Base-by-base conservation (phyloP, 441 rosid species). In the Populus hybrid region DNA sequence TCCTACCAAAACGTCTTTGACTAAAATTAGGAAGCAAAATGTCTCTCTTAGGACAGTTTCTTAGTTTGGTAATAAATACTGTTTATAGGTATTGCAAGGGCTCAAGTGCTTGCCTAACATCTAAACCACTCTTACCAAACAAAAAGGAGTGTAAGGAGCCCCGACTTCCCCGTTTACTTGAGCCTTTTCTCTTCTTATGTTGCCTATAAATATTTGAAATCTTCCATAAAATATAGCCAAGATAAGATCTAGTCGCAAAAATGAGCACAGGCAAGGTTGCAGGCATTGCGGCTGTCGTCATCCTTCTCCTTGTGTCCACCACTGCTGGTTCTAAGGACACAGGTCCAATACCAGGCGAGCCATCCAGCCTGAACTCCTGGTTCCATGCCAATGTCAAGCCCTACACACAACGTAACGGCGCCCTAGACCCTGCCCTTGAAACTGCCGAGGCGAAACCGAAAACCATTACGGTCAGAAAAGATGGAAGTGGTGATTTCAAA, bases 401-500 rank as follows among this genome's bases (percentile, higher is more conserved):
- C 0, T 59, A 3, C n/a, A 3, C 35, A 0, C 7, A 4, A 0
- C 76, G 87, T 1, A 80, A 74, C 26, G 75, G 78, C 35, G 73
- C 59, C 7, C 35, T 88, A 16, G 84, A 90, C 78, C 75, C 88
- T 0, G 67, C 72, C 26, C 85, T 88, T 7, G 77, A 18, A 18
- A 57, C 74, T 0, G 90, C 90, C 0, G 88, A 87, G 75, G 78
- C 73, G 0, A 4, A 8, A 1, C 30, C 78, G 4, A 76, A n/a
- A 46, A 28, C 82, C 0, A 84, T 90, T 30, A 84, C 12, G 81
- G 90, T 90, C 1, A 75, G 75, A 10, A n/a, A 80, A 74, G 82
- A 83, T 35, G 89, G 91, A 9, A 76, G 67, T 0, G 91, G 92
- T 9, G 75, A 88, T 1, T 87, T 84, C 81, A 72, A 73, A 23